phyloP scores from a whole-genome alignment of 805 yeast genomes.

The Zygotorulaspora danielsina region DNA sequence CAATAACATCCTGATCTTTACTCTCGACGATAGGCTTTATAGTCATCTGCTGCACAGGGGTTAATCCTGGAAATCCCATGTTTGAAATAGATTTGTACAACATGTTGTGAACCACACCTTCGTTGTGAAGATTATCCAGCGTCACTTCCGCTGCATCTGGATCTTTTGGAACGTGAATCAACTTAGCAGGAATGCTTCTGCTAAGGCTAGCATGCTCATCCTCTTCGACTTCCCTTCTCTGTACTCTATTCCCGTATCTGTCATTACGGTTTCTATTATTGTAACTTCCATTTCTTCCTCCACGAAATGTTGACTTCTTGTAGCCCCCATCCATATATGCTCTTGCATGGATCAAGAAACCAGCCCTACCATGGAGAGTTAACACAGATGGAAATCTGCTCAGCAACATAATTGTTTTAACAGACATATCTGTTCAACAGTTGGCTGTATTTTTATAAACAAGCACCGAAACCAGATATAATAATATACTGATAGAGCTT shows the following conservation, averaged over 20 bases:
- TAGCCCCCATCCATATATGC: neutral
- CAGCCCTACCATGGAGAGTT: neutral
- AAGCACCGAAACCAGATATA: too few relatives aligned
- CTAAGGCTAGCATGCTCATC: constrained; percentile 12
- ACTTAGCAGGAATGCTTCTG: constrained; percentile 16
- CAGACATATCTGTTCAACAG: neutral
- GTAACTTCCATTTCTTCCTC: neutral
- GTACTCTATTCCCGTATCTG: neutral
- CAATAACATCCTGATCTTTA: constrained; percentile 52
- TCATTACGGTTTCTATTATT: neutral
- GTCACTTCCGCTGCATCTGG: constrained; percentile 23
- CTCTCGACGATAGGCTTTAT: constrained; percentile 52
- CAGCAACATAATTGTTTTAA: neutral
- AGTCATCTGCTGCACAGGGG: constrained; percentile 65
- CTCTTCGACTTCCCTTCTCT: constrained; percentile 10
- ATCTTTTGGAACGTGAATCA: constrained; percentile 22
- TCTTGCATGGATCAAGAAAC: neutral
- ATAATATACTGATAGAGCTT: too few relatives aligned
- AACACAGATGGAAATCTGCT: neutral
- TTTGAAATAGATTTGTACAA: constrained; percentile 37
- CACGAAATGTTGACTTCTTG: neutral
- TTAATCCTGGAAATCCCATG: constrained; percentile 50
- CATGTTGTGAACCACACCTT: constrained; percentile 28
- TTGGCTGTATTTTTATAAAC: too few relatives aligned
- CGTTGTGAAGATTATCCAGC: constrained; percentile 29